Percentiles rank a stretch among this genome's conserved stretches.
These are phyloP conservation scores for Alternaria sp. DNA, from an alignment of 2,329 filamentous ascomycete genomes.

Conservation along the genomic window DNA sequence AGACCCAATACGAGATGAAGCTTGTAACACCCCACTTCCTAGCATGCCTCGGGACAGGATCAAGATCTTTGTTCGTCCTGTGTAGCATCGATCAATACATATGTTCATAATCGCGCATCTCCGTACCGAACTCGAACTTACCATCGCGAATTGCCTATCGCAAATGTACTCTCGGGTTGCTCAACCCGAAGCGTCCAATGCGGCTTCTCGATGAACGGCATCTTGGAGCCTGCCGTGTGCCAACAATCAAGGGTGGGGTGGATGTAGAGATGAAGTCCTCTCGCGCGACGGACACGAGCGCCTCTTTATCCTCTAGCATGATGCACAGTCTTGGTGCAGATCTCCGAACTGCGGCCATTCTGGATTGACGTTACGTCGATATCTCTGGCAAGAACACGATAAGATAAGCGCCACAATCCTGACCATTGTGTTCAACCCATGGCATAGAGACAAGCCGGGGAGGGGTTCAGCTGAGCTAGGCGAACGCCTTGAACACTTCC, in stretches of 20 bases:
- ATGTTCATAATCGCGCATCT: background rate
- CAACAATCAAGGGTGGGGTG: background rate
- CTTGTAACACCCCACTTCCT: constrained; percentile 58
- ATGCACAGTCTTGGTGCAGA: constrained; percentile 1
- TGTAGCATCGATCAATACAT: background rate
- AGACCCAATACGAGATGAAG: constrained; percentile 62
- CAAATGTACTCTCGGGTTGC: constrained; percentile 57
- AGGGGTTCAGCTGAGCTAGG: background rate
- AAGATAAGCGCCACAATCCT: constrained; percentile 11
- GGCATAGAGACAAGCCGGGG: background rate
- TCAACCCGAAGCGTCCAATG: constrained; percentile 52
- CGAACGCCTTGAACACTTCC: background rate
- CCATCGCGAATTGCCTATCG: constrained; percentile 51
- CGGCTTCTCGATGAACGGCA: constrained; percentile 49
- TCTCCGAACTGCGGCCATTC: constrained; percentile 5
- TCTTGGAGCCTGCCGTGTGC: constrained; percentile 14
- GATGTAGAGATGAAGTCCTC: background rate
- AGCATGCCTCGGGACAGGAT: constrained; percentile 55
- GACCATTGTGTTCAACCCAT: background rate
- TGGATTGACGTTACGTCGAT: constrained; percentile 4
- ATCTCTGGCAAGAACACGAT: constrained; percentile 5
- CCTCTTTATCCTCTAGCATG: constrained; percentile 12
- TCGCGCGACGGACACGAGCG: constrained; percentile 4
- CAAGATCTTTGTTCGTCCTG: constrained; percentile 60
- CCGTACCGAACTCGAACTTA: constrained; percentile 18